Base-by-base conservation (phyloP, 768 basidiomycete genomes). In the Calocybe gangraenosa region DNA sequence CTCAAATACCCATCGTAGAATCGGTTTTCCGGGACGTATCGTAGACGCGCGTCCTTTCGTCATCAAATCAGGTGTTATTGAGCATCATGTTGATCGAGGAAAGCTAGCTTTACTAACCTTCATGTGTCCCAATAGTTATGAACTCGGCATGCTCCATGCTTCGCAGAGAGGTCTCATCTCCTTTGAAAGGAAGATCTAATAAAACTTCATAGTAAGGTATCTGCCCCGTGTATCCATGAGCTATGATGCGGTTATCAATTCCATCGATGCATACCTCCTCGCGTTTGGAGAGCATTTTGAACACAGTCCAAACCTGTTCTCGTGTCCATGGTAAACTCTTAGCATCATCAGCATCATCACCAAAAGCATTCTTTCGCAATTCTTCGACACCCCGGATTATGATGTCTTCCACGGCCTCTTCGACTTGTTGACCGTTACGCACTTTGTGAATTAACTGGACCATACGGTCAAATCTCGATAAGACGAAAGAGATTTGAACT, bases 321-420 rank as follows among this genome's bases (percentile, higher is more conserved):
- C 84, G 73, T 3, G 82, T 75, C 96, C 96, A 99, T 0, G 81
- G 71, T 31, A 95, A 64, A 37, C 59, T 70, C 64, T 92, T 93
- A 2, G 87, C 86, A 56, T 96, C 94, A 44, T 95, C 92, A 1
- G 72, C 64, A 58, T 96, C 94, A 52, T 96, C 93, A 0, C 93
- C 95, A 59, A 97, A 99, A 0, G 89, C 89, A 37, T 78, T 85
- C 74, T 97, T 97, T 37, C 88, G 73, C 40, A 98, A 67, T 61
- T 96, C 93, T 25, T 81, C 75, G 8, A 92, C 80, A 25, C 84
- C 84, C 13, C 89, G 77, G 17, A 66, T 65, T 48, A 96, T 79
- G 55, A 98, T 91, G 57, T 97, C 94, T 57, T 94, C 89, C 4
- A 96, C 87, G 1, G 92, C 91, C 31, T 87, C 87, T 42, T 81